These are phyloP conservation scores for Blastocystis sp. DNA, from an alignment of 352 stramenopile genomes.

Conservation along the genomic window DNA sequence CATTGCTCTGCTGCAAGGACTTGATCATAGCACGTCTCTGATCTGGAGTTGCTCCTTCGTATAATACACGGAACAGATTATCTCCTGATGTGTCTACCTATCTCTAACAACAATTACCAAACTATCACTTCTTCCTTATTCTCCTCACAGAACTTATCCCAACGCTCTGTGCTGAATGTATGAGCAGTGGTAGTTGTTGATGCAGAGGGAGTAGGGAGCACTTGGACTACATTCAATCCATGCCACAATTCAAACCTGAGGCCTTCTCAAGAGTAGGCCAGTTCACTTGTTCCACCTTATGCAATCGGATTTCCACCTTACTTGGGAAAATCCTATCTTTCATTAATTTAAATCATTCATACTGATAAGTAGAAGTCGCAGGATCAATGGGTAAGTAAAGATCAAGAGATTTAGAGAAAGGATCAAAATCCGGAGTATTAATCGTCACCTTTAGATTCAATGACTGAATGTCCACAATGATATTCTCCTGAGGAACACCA, in stretches of 20 bases:
- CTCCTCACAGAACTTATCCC: conserved; percentile 48
- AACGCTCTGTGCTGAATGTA: conserved; percentile 45
- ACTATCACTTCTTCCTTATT: conserved; percentile 16
- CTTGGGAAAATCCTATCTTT: conserved; percentile 39
- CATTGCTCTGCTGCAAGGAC: conserved; percentile 59
- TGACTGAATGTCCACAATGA: conserved; percentile 62
- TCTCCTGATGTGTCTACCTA: conserved; percentile 54
- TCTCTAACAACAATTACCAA: not conserved
- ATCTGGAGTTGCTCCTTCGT: conserved; percentile 43
- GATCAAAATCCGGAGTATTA: conserved; percentile 50
- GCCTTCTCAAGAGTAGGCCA: conserved; percentile 53
- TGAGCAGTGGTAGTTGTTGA: not conserved
- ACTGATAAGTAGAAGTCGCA: conserved; percentile 59
- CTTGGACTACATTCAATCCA: not conserved
- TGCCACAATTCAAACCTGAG: not conserved
- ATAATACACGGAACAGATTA: conserved; percentile 58
- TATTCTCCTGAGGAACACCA: conserved; percentile 21
- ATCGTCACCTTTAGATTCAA: not conserved
- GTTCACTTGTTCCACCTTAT: conserved; percentile 33
- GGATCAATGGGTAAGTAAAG: conserved; percentile 42
- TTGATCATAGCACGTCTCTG: conserved; percentile 60
- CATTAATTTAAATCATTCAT: not conserved
- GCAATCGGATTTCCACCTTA: conserved; percentile 63
- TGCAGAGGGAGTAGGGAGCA: not conserved
- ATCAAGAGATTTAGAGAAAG: conserved; percentile 43